Evolutionary conservation across 257 asterid species (phyloP).

Genomic region (Gentiana dahurica): DNA sequence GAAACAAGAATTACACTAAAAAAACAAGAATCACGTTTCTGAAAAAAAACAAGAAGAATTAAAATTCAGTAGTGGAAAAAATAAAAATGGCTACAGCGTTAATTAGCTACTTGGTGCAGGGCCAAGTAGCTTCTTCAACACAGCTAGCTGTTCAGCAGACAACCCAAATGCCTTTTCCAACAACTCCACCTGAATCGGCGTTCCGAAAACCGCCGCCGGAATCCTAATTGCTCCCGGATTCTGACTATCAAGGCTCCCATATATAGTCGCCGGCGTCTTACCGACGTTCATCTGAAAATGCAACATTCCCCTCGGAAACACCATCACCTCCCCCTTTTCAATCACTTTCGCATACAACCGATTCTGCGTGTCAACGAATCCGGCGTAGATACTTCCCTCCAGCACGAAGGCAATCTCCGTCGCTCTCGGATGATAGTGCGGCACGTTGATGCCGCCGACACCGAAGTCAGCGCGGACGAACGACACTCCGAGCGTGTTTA

Average conservation of each 20-base stretch:
- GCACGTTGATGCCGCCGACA: constrained; percentile 48
- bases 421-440: constrained; percentile 49
- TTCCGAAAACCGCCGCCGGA: constrained; percentile 41
- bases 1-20: too few relatives aligned
- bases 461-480: constrained; percentile 39
- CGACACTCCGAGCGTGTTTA: constrained; percentile 51
- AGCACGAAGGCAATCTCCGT: constrained; percentile 40
- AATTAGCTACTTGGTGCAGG: constrained; percentile 10
- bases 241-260: constrained; percentile 45
- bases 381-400: constrained; percentile 40
- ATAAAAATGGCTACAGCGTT: too few relatives aligned
- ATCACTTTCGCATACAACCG: constrained; percentile 37
- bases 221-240: constrained; percentile 44
- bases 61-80: too few relatives aligned
- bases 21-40: too few relatives aligned
- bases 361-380: constrained; percentile 41
- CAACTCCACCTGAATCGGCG: constrained; percentile 49
- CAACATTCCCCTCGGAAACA: constrained; percentile 45
- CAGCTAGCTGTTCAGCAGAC: constrained; percentile 26
- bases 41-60: too few relatives aligned
- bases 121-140: constrained; percentile 30
- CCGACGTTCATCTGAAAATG: constrained; percentile 67
- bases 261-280: constrained; percentile 25
- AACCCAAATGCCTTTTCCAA: constrained; percentile 53
- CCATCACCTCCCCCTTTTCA: constrained; percentile 52